Evolutionary conservation across 192 early-diverging fungal species (phyloP).

Genomic region (Lunasporangiospora selenospora): DNA sequence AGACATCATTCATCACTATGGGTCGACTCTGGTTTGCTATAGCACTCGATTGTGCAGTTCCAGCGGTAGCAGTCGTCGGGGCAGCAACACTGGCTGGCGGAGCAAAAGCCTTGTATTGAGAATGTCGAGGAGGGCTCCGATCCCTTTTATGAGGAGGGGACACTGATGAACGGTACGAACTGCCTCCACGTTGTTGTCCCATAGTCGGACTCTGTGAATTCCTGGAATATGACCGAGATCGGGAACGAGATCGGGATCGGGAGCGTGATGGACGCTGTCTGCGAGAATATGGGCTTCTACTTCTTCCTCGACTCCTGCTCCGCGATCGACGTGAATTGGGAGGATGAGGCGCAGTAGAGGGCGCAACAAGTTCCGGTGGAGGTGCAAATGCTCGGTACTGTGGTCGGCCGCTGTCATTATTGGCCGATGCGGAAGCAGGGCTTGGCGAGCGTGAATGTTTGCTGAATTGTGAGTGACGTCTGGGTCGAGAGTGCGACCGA

Average conservation of each 20-base stretch:
- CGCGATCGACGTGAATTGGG: no score
- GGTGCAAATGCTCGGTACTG: constrained; percentile 28
- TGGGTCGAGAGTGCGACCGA: constrained; percentile 3
- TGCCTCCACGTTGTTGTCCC: background rate
- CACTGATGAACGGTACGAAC: no score
- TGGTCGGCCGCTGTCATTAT: background rate
- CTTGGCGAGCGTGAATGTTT: background rate
- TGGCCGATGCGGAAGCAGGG: constrained; percentile 2
- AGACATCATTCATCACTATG: background rate
- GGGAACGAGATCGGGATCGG: constrained; percentile 20
- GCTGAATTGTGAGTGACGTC: constrained; percentile 4
- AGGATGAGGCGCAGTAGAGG: no score
- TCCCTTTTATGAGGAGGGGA: background rate
- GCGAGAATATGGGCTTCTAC: constrained; percentile 1
- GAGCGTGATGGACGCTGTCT: background rate
- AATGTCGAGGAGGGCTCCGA: background rate
- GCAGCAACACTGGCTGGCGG: constrained; percentile 31
- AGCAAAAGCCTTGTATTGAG: constrained; percentile 29
- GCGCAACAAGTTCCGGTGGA: no score
- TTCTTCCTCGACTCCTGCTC: background rate
- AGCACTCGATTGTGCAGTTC: no score
- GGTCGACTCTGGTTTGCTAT: no score
- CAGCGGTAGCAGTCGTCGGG: background rate
- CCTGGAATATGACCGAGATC: constrained; percentile 10
- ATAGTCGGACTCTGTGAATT: background rate